Evolutionary conservation across 75 land plant species (phyloP), one percentile per base, ranked within the genome.

Genomic region (Ceratopteris richardii): DNA sequence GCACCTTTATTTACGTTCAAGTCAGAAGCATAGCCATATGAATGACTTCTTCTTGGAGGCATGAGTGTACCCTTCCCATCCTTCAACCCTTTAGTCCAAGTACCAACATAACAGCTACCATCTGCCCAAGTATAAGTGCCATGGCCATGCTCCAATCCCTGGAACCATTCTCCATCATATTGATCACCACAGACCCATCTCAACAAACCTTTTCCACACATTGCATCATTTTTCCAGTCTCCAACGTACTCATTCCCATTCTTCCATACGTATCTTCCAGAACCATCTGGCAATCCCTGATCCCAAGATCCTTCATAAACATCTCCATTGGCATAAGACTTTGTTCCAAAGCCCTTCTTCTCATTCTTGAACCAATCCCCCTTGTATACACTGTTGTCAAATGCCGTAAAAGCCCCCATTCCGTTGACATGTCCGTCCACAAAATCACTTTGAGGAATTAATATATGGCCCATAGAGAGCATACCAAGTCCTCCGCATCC

Each of bases 1-100:
- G n/a, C n/a, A n/a, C n/a, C n/a, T n/a, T n/a, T n/a, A n/a, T n/a
- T n/a, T n/a, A n/a, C n/a, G n/a, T n/a, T n/a, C n/a, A n/a, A n/a
- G n/a, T n/a, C n/a, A n/a, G n/a, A n/a, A n/a, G n/a, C n/a, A n/a
- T n/a, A n/a, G n/a, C n/a, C n/a, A n/a, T n/a, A n/a, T 19, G 86
- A 80, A 56, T 67, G 58, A 14, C n/a, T 69, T 43, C 75, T 70
- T 9, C 95, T 86, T 6, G 81, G 61, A 7, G 95, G 97, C 33
- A 88, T 85, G 61, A 79, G 88, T 37, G 80, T 46, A 59, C 98
- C 98, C 67, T 93, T 85, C 43, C 96, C 98, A 69, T 89, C 98
- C n/a, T n/a, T n/a, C n/a, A n/a, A n/a, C n/a, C n/a, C n/a, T n/a
- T n/a, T n/a, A n/a, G n/a, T n/a, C n/a, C 98, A 93, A 24, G 87